A percentile compares a stretch with the other conserved stretches of the same genome.
Evolutionary conservation across 2,329 filamentous ascomycete species (phyloP).

Genomic region (Elsinoe arachidis): DNA sequence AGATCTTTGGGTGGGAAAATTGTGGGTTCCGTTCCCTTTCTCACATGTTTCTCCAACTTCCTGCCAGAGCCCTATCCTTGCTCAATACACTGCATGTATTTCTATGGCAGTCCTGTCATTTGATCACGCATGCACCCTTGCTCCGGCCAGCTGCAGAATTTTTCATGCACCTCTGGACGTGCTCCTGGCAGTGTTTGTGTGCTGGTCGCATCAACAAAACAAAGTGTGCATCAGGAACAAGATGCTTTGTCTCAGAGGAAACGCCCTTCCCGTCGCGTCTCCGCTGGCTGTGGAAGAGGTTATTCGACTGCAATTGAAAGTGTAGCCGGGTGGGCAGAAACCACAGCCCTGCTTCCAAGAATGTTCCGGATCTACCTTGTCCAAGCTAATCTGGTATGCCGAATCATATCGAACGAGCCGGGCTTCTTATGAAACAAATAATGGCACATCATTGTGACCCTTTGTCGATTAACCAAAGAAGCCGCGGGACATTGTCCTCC

Average conservation of each 20-base stretch:
- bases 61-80: background rate
- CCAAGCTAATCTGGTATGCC: no score
- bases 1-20: background rate
- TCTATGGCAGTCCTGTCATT: background rate
- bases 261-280: background rate
- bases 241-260: constrained; percentile 1
- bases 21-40: background rate
- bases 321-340: background rate
- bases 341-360: background rate
- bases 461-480: background rate
- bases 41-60: background rate
- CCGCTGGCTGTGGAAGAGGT: background rate
- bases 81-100: background rate
- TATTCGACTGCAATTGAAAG: background rate
- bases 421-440: no score
- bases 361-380: background rate
- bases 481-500: background rate
- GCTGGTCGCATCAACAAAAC: background rate
- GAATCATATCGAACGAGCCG: no score
- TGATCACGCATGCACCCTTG: background rate
- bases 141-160: background rate
- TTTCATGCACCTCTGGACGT: background rate
- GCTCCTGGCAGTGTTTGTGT: background rate
- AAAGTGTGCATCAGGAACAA: constrained; percentile 7
- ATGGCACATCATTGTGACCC: no score